Conservation (phyloP, 257 asterid genomes). For the Solanum piurae region DNA sequence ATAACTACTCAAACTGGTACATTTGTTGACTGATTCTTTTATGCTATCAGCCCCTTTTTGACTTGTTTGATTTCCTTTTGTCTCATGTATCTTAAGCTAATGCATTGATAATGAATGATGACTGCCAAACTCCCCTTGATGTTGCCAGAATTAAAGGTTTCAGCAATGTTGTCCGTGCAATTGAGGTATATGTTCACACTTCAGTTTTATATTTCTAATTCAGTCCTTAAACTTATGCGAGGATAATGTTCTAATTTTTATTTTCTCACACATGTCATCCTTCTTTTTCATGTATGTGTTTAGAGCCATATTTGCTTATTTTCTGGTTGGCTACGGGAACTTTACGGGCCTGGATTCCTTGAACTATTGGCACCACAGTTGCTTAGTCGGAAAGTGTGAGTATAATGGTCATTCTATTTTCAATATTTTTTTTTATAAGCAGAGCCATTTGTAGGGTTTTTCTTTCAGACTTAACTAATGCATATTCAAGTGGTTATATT, state of each 20-base stretch:
- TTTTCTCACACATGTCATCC: not conserved
- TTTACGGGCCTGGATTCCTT: constrained; percentile 82
- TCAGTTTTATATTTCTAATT: not conserved
- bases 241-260: not conserved
- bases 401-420: constrained; percentile 1
- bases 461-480: not conserved
- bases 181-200: constrained; percentile 53
- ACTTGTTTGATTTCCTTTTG: not conserved
- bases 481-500: not conserved
- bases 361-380: constrained; percentile 74
- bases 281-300: constrained; percentile 5
- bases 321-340: constrained; percentile 85
- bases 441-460: not conserved
- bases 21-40: not conserved
- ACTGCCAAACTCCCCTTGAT: constrained; percentile 89
- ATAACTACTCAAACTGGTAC: not conserved
- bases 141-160: constrained; percentile 82
- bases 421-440: not conserved
- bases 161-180: constrained; percentile 71
- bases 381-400: constrained; percentile 89
- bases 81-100: constrained; percentile 46
- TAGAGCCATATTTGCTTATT: constrained; percentile 75
- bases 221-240: not conserved
- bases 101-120: constrained; percentile 79
- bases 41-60: not conserved